phyloP scores from a whole-genome alignment of 2,329 filamentous ascomycete genomes.

The Furcasterigmium sp. region DNA sequence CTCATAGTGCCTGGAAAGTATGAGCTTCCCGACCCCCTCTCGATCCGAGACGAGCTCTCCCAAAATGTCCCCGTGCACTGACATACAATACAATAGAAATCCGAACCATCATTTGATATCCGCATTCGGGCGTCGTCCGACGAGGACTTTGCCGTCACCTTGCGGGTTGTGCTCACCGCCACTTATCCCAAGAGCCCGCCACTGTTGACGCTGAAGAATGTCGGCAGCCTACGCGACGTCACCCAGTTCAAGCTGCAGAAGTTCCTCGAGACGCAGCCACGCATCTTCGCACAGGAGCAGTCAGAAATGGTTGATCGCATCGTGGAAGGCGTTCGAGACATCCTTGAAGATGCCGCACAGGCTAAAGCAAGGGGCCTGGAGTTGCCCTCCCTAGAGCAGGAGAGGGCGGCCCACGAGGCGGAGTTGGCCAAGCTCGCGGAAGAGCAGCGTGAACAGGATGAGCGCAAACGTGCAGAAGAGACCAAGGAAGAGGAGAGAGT shows the following conservation, averaged over 20 bases:
- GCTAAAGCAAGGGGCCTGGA: slow-evolving; percentile 69
- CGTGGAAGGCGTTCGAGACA: slow-evolving; percentile 63
- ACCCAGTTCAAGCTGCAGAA: slow-evolving; percentile 67
- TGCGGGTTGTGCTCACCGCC: slow-evolving; percentile 79
- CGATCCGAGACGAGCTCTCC: neutral
- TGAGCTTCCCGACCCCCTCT: no score
- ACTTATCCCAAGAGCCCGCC: slow-evolving; percentile 87
- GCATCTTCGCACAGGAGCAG: slow-evolving; percentile 43
- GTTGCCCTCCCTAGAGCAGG: slow-evolving; percentile 82
- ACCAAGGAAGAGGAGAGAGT: slow-evolving; percentile 64
- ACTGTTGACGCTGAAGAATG: slow-evolving; percentile 61
- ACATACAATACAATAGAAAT: slow-evolving; percentile 49
- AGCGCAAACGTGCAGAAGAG: slow-evolving; percentile 49
- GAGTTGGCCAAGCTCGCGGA: slow-evolving; percentile 56
- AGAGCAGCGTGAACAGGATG: slow-evolving; percentile 48
- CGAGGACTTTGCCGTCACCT: slow-evolving; percentile 61
- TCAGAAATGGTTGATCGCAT: slow-evolving; percentile 61
- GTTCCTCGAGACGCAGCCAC: slow-evolving; percentile 54
- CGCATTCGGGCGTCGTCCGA: slow-evolving; percentile 70
- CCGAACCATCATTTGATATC: slow-evolving; percentile 78
- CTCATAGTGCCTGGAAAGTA: slow-evolving; percentile 80
- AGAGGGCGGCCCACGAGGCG: slow-evolving; percentile 78
- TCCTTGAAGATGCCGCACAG: slow-evolving; percentile 81
- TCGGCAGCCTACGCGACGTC: slow-evolving; percentile 60
- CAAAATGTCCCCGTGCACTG: neutral